Evolutionary conservation across 768 basidiomycete species (phyloP), one percentile per base, ranked within the genome.

Genomic region (Mycena kentingensis): DNA sequence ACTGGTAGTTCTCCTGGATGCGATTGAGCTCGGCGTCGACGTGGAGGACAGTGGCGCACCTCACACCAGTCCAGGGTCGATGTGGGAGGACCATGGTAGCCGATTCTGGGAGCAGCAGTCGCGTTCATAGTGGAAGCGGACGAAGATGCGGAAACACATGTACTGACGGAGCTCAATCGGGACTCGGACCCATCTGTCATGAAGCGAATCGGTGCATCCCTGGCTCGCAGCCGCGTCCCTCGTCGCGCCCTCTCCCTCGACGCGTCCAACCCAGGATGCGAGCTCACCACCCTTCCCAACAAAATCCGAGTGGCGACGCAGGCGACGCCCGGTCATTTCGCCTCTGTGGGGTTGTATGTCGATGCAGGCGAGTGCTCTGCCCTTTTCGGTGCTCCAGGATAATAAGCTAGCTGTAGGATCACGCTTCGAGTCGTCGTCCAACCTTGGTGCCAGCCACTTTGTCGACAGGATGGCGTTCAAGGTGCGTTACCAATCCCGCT

Each of bases 391-490:
- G n/a, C n/a, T n/a, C n/a, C n/a, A n/a, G n/a, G n/a, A n/a, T n/a
- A n/a, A n/a, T n/a, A n/a, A n/a, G n/a, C n/a, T n/a, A n/a, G n/a
- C n/a, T n/a, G n/a, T n/a, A n/a, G n/a, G n/a, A n/a, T 85, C 91
- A 25, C 80, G 97, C 13, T 95, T 90, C 76, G 97, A 98, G 67
- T 83, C 79, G 11, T 70, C 79, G 18, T 70, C 78, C 16, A 87
- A 79, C 0, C 82, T 81, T 7, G 97, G 97, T 0, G 88, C 86
- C 5, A 90, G 90, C 55, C 93, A 98, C 80, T 89, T 98, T 65
- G 67, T 98, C 28, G 95, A 98, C 63, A 80, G 94, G 63, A 85
- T 98, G 83, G 96, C 96, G 2, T 98, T 96, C 79, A 98, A 98
- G 82, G 95, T 95, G 54, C 32, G 69, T 57, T 22, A 32, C 39